Conservation (phyloP, 257 asterid genomes). For the Petunia secreta region DNA sequence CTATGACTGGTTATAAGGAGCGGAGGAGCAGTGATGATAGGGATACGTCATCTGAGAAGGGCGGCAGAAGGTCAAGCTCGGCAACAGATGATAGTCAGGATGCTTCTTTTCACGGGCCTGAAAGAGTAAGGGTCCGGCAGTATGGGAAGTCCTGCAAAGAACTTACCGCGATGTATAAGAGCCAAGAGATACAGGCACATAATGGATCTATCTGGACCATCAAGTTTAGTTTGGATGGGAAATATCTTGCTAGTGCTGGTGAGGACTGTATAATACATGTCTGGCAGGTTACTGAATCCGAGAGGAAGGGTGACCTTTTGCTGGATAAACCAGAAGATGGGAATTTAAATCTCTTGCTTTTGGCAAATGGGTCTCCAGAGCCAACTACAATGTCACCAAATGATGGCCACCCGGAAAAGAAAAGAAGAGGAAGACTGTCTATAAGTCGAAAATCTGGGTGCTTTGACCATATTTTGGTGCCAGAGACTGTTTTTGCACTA, state of each 20-base stretch:
- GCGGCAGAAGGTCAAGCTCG: conserved; percentile 96
- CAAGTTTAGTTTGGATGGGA: conserved; percentile 94
- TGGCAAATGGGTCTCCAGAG: conserved; percentile 86
- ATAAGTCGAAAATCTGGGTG: conserved; percentile 78
- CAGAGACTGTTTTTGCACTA: conserved; percentile 79
- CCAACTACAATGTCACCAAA: conserved; percentile 71
- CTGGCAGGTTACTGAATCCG: conserved; percentile 86
- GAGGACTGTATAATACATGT: conserved; percentile 96
- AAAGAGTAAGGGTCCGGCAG: conserved; percentile 80
- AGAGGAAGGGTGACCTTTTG: conserved; percentile 80
- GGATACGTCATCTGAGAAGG: conserved; percentile 95
- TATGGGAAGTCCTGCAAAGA: conserved; percentile 92
- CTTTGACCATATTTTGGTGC: conserved; percentile 81
- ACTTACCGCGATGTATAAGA: conserved; percentile 80
- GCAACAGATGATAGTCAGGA: conserved; percentile 99
- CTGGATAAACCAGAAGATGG: conserved; percentile 83
- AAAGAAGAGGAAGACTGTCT: conserved; percentile 84
- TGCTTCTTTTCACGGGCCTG: conserved; percentile 82
- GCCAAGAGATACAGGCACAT: conserved; percentile 93
- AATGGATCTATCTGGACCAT: conserved; percentile 96
- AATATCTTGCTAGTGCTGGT: conserved; percentile 98
- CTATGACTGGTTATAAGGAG: conserved; percentile 74
- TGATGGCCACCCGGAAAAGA: conserved; percentile 75
- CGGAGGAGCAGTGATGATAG: conserved; percentile 89
- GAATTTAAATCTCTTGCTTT: conserved; percentile 66